A percentile compares a stretch with the other conserved stretches of the same genome.
Conservation (phyloP, 495 filamentous ascomycete genomes). For the Aspergillus haitiensis region DNA sequence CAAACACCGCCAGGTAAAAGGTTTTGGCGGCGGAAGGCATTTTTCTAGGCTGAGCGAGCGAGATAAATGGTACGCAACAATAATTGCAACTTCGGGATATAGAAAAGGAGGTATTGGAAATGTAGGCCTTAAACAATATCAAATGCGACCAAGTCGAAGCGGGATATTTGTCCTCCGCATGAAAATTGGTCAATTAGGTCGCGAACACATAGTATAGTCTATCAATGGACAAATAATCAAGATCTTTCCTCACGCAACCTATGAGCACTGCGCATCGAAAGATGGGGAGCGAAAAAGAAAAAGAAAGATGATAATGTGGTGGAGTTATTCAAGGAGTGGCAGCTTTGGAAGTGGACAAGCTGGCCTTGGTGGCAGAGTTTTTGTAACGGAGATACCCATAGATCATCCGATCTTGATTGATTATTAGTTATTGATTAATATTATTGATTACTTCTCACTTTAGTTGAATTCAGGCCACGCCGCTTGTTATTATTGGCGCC, state of each 20-base stretch:
- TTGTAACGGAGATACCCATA: slow-evolving; percentile 13
- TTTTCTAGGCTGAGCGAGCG: slow-evolving; percentile 13
- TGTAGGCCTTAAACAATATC: neutral
- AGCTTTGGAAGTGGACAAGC: slow-evolving; percentile 34
- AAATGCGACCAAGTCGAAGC: neutral
- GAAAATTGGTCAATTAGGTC: slow-evolving; percentile 7
- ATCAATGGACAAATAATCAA: neutral
- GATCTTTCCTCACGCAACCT: neutral
- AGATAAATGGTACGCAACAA: neutral
- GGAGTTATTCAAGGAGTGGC: slow-evolving; percentile 18
- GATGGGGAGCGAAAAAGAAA: slow-evolving; percentile 8
- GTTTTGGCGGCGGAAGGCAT: slow-evolving; percentile 69
- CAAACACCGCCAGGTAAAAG: slow-evolving; percentile 77
- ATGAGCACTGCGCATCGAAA: neutral
- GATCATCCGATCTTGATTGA: slow-evolving; percentile 22
- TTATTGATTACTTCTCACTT: slow-evolving; percentile 11
- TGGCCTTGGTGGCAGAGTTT: slow-evolving; percentile 33
- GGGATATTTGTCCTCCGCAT: slow-evolving; percentile 6
- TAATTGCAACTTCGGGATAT: neutral
- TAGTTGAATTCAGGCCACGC: neutral
- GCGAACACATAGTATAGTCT: slow-evolving; percentile 1
- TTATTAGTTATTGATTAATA: slow-evolving; percentile 19
- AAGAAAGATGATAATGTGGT: slow-evolving; percentile 12
- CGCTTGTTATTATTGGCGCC: neutral
- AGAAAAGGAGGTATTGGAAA: slow-evolving; percentile 1